Evolutionary conservation across 441 rosid species (phyloP), one percentile per base, ranked within the genome.

Genomic region (Brassica balearica): DNA sequence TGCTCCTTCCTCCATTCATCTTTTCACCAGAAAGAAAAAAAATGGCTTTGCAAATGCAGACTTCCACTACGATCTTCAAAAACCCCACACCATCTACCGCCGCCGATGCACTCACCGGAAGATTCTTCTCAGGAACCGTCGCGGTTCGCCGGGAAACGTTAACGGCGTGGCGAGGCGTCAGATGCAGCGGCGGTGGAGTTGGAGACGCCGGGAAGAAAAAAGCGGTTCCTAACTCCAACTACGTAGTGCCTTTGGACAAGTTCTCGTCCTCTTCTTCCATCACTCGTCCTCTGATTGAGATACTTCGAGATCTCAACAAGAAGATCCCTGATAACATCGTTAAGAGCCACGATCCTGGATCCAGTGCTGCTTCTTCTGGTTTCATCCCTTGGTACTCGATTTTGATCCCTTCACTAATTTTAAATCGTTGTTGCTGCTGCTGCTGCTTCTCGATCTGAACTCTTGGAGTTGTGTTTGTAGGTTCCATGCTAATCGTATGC

Each of bases 401-500:
- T 53, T 63, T 0, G 43, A 12, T 20, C 11, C n/a, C n/a, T n/a
- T n/a, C n/a, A n/a, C n/a, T n/a, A n/a, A n/a, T n/a, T n/a, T n/a
- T n/a, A n/a, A n/a, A 17, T 17, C 0, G 10, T 67, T 11, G 2
- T 11, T 69, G 12, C 34, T 60, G 65, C 8, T 11, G 2, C 8
- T 69, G 12, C 34, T 60, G 65, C 8, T 41, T 65, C 38, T 80
- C 14, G 65, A 70, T 86, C 69, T 74, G 75, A 63, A 7, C 43
- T 72, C 38, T 53, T 84, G 4, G 61, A 8, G 14, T 36, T 12
- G 11, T 17, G 7, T 73, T 72, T 75, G 1, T 75, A 95, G 99
- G 99, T 92, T 82, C 84, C 98, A 95, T 76, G 99, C 99, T 76
- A 95, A 95, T 78, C 92, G 98, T 72, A 95, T 95, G 98, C 75